These are phyloP conservation scores for Cyclaneusma minus DNA, from an alignment of 2,329 filamentous ascomycete genomes.

Conservation along the genomic window DNA sequence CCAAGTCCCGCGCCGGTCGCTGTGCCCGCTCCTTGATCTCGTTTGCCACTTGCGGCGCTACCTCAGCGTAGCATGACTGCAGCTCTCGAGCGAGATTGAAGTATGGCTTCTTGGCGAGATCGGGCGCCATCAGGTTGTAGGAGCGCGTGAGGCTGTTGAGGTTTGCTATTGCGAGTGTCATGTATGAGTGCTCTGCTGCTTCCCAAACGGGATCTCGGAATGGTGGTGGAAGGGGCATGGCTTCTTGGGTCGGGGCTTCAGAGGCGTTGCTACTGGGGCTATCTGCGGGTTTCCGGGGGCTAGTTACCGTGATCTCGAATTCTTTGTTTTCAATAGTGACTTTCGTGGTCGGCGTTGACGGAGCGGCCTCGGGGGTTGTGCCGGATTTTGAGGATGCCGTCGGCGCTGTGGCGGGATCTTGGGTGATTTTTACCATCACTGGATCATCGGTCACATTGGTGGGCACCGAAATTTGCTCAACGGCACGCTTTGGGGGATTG, in stretches of 20 bases:
- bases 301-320: constrained; percentile 2
- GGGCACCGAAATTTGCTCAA: constrained; percentile 31
- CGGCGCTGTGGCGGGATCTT: constrained; percentile 15
- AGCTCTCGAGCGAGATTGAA: constrained; percentile 74
- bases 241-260: constrained; percentile 8
- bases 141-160: constrained; percentile 70
- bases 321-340: constrained; percentile 8
- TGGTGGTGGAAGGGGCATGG: constrained; percentile 30
- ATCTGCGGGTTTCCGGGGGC: constrained; percentile 2
- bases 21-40: constrained; percentile 57
- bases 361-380: neutral
- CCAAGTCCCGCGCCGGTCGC: constrained; percentile 24
- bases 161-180: constrained; percentile 57
- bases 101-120: constrained; percentile 86
- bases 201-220: constrained; percentile 75
- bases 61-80: constrained; percentile 65
- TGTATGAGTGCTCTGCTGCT: constrained; percentile 55
- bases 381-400: constrained; percentile 3
- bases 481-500: constrained; percentile 37
- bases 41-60: constrained; percentile 59
- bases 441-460: constrained; percentile 31
- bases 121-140: constrained; percentile 91
- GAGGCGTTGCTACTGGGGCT: constrained; percentile 2
- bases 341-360: constrained; percentile 2
- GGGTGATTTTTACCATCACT: constrained; percentile 29